phyloP scores from a whole-genome alignment of 805 yeast species.

The Barnettozyma siamensis region DNA sequence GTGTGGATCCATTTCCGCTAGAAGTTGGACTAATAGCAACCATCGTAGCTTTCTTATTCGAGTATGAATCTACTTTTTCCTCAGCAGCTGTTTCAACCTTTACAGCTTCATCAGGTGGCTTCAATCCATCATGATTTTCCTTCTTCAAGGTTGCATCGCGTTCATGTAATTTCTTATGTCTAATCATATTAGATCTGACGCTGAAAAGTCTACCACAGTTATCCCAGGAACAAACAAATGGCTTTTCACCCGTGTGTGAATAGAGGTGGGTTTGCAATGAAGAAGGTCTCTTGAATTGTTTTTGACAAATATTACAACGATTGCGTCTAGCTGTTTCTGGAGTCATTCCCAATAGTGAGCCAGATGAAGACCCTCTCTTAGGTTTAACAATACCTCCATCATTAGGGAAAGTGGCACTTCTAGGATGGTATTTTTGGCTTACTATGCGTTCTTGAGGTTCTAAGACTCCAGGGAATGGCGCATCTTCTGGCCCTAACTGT shows the following conservation, averaged over 20 bases:
- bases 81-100: no score
- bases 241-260: constrained; percentile 80
- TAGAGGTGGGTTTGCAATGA: constrained; percentile 74
- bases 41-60: no score
- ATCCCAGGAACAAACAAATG: constrained; percentile 56
- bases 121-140: neutral
- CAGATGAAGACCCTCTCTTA: constrained; percentile 9
- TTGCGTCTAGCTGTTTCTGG: constrained; percentile 41
- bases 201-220: constrained; percentile 66
- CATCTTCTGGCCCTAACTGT: constrained; percentile 12
- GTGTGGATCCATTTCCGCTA: neutral
- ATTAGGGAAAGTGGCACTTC: constrained; percentile 17
- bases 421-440: constrained; percentile 9
- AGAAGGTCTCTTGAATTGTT: constrained; percentile 77
- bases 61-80: neutral
- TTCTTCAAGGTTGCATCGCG: constrained; percentile 18
- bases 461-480: constrained; percentile 22
- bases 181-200: constrained; percentile 73
- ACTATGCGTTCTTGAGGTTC: constrained; percentile 14
- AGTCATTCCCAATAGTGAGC: constrained; percentile 31
- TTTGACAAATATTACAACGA: constrained; percentile 53
- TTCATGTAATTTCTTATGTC: constrained; percentile 68
- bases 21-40: neutral
- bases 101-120: no score
- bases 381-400: constrained; percentile 6